A percentile compares a stretch with the other conserved stretches of the same genome.
These are phyloP conservation scores for Chrysanthemum lavandulifolium DNA, from an alignment of 129 eudicot genomes.

Conservation along the genomic window DNA sequence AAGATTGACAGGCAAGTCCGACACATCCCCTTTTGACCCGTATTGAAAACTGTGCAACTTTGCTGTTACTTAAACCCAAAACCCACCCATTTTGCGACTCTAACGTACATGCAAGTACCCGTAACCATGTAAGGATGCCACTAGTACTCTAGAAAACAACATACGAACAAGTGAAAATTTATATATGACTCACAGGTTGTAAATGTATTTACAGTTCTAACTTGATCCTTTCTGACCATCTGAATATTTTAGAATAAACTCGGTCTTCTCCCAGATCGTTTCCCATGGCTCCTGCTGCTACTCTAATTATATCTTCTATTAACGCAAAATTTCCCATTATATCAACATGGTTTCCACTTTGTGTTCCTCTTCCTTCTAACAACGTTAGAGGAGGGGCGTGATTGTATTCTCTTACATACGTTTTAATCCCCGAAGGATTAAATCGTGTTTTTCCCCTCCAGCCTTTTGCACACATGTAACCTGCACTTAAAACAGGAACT, in stretches of 20 bases:
- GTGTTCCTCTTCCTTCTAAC: slow-evolving; percentile 12
- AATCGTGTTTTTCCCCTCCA: slow-evolving; percentile 13
- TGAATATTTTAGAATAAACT: slow-evolving; percentile 1
- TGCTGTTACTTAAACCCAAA: background rate
- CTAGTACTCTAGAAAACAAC: background rate
- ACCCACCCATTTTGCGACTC: background rate
- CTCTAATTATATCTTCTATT: slow-evolving; percentile 6
- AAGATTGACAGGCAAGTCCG: too few species aligned
- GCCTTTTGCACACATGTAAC: slow-evolving; percentile 17
- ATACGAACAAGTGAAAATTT: background rate
- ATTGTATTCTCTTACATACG: slow-evolving; percentile 10
- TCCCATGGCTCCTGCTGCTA: slow-evolving; percentile 4
- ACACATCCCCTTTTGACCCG: too few species aligned
- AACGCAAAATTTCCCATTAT: slow-evolving; percentile 16
- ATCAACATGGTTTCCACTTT: slow-evolving; percentile 17
- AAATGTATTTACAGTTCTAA: slow-evolving; percentile 1
- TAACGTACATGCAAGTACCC: background rate
- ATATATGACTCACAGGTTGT: background rate
- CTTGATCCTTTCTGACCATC: slow-evolving; percentile 8
- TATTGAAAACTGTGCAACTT: too few species aligned
- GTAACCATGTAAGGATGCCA: background rate
- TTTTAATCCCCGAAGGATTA: slow-evolving; percentile 10
- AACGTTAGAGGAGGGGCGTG: slow-evolving; percentile 4
- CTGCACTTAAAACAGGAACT: slow-evolving; percentile 12
- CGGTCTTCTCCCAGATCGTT: slow-evolving; percentile 2